Conservation (phyloP, 345 rosid species). For the Mallotus nudiflorus region DNA sequence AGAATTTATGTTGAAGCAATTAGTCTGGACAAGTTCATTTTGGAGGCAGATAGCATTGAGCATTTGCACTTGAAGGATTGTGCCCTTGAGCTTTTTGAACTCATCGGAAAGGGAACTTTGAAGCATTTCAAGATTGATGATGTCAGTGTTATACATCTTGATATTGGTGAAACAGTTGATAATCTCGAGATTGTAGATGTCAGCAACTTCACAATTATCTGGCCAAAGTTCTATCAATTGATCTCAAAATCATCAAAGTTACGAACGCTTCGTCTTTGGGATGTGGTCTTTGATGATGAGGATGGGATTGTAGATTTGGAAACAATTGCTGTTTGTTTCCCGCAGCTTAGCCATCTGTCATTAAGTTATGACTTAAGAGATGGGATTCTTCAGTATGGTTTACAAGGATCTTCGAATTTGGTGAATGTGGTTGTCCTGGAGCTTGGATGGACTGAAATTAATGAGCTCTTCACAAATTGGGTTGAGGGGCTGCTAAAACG, state of each 20-base stretch:
- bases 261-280: slow-evolving; percentile 79
- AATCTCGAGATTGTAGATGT: slow-evolving; percentile 74
- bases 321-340: slow-evolving; percentile 63
- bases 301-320: slow-evolving; percentile 62
- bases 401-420: slow-evolving; percentile 54
- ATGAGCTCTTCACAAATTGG: slow-evolving; percentile 62
- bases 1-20: slow-evolving; percentile 59
- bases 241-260: slow-evolving; percentile 70
- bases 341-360: slow-evolving; percentile 66
- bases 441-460: slow-evolving; percentile 72
- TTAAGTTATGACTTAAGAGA: slow-evolving; percentile 67
- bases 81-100: slow-evolving; percentile 68
- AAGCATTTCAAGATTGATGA: slow-evolving; percentile 75
- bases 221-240: slow-evolving; percentile 79
- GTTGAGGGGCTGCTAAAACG: slow-evolving; percentile 61
- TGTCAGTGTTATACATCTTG: slow-evolving; percentile 66
- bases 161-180: slow-evolving; percentile 60
- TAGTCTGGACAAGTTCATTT: slow-evolving; percentile 69
- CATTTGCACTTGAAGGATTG: slow-evolving; percentile 73
- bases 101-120: slow-evolving; percentile 72
- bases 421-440: slow-evolving; percentile 64
- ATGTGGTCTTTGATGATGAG: slow-evolving; percentile 58
- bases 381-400: slow-evolving; percentile 54
- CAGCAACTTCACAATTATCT: slow-evolving; percentile 63
- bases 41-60: slow-evolving; percentile 86